Base-by-base conservation (phyloP, 2,329 filamentous ascomycete species). In the Zymoseptoria pseudotritici region DNA sequence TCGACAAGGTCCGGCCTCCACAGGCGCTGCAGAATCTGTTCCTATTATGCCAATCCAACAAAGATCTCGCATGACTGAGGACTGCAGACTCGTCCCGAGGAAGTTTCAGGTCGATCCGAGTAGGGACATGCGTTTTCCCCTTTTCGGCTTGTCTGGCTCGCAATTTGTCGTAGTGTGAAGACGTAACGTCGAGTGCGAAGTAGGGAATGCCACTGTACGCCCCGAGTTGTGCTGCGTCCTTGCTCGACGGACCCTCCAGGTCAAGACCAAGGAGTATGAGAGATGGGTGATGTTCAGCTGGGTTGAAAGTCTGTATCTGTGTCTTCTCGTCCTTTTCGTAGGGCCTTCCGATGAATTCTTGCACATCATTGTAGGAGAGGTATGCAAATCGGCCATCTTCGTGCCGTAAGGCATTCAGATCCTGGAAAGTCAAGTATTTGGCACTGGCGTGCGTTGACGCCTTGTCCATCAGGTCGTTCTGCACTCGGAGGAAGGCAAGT, bases 251-350 rank as follows among this genome's bases (percentile, higher is more conserved):
- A n/a, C 54, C 58, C 51, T 66, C 63, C 17, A 66, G 59, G 24
- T 66, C 65, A 4, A 66, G 58, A 22, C 65, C 65, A 8, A 66
- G 63, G 49, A 66, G 65, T 11, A 66, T 42, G 1, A 66, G 61
- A 20, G 59, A 58, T 17, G 65, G 61, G 58, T 64, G 60, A 53
- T 63, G 63, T 21, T 61, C 58, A 13, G 56, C 52, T 11, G 63
- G 63, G 54, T 63, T 57, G 21, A 66, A 66, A 11, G 53, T 54
- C 42, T 65, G 60, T n/a, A 63, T 60, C 10, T 61, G 61, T 13
- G 60, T 54, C 57, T 65, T 65, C 36, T 66, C 65, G 36, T 63
- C 61, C 22, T 64, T 57, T 9, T 55, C 31, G 31, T 59, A 66
- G 6, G 65, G 65, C n/a, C 58, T 53, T 21, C 63, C 65, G 11